phyloP scores from a whole-genome alignment of 768 basidiomycete genomes.

The Clavulina sp. region DNA sequence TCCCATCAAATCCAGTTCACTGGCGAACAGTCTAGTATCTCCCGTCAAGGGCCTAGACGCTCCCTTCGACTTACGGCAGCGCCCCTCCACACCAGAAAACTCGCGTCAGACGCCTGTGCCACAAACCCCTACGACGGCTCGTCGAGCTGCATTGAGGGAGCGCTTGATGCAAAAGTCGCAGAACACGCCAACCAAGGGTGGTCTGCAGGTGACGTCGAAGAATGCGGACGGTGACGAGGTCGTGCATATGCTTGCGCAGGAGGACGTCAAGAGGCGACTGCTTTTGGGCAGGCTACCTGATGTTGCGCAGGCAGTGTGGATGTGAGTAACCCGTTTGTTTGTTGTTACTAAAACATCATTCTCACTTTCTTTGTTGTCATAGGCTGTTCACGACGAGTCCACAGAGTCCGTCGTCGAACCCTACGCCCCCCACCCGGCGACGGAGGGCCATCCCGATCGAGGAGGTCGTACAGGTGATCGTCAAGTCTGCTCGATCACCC shows the following conservation, averaged over 20 bases:
- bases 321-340: slow-evolving; percentile 30
- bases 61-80: too few species aligned
- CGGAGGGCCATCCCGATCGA: slow-evolving; percentile 7
- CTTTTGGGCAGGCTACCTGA: slow-evolving; percentile 59
- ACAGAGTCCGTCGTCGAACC: background rate
- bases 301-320: slow-evolving; percentile 80
- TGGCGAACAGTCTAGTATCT: too few species aligned
- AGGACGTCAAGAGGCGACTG: slow-evolving; percentile 60
- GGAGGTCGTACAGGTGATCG: slow-evolving; percentile 7
- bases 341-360: background rate
- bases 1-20: background rate
- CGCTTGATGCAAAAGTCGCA: slow-evolving; percentile 60
- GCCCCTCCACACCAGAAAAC: slow-evolving; percentile 8
- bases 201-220: slow-evolving; percentile 3
- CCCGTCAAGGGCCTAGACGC: too few species aligned
- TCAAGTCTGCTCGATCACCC: slow-evolving; percentile 10
- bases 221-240: slow-evolving; percentile 42
- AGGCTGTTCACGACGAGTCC: slow-evolving; percentile 1
- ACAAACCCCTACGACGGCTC: slow-evolving; percentile 28
- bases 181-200: slow-evolving; percentile 31
- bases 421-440: slow-evolving; percentile 3
- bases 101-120: background rate
- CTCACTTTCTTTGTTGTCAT: background rate
- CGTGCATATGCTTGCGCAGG: slow-evolving; percentile 53
- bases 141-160: slow-evolving; percentile 66